A percentile compares a stretch with the other conserved stretches of the same genome.
phyloP scores from a whole-genome alignment of 306 rosid species.

The Lupinus albus region DNA sequence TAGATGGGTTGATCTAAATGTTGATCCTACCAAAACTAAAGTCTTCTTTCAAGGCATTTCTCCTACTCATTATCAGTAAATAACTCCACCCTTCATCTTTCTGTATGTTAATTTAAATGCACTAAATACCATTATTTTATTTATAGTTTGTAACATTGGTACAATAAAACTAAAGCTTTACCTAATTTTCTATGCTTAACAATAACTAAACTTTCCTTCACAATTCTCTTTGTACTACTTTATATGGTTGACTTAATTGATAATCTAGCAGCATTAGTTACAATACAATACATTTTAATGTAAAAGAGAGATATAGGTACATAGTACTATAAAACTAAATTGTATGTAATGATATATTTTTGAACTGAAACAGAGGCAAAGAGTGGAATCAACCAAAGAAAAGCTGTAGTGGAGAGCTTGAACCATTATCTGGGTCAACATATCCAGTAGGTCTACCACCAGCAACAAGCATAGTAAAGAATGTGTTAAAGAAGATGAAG shows the following conservation, averaged over 20 bases:
- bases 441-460: constrained; percentile 91
- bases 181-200: not conserved
- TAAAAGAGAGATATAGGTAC: not conserved
- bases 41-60: constrained; percentile 94
- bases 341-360: not conserved
- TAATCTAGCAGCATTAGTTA: too few species aligned
- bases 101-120: not conserved
- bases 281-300: too few species aligned
- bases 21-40: constrained; percentile 73
- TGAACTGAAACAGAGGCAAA: constrained; percentile 57
- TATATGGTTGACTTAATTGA: not conserved
- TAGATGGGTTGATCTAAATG: constrained; percentile 79
- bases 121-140: not conserved
- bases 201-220: not conserved
- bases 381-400: constrained; percentile 84
- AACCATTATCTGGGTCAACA: constrained; percentile 68
- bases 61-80: constrained; percentile 94
- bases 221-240: not conserved
- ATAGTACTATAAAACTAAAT: not conserved
- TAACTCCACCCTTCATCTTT: constrained; percentile 4
- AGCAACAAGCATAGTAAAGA: constrained; percentile 57
- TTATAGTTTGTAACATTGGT: too few species aligned
- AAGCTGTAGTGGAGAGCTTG: constrained; percentile 73
- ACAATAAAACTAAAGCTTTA: not conserved
- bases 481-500: constrained; percentile 62